Base-by-base conservation (phyloP, 2,329 filamentous ascomycete genomes). In the Nemania diffusa region DNA sequence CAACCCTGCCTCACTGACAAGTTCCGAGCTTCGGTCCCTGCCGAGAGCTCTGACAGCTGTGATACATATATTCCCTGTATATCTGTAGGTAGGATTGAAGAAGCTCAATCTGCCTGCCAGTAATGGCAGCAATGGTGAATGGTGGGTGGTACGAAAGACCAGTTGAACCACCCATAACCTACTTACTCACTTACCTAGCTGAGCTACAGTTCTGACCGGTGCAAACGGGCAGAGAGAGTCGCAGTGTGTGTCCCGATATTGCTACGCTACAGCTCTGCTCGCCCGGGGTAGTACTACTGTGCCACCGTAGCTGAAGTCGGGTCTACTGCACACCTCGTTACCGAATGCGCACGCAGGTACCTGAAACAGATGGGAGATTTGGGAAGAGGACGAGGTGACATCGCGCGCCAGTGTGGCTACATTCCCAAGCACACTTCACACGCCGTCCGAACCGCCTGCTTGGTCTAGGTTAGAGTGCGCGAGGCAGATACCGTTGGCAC, bases 271-370 rank as follows among this genome's bases (percentile, higher is more conserved):
- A 58, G 51, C 15, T 27, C 9, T 46, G 24, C 44, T 57, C 56
- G 26, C 27, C 37, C 37, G 48, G 55, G 5, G 52, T 68, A n/a
- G 46, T 42, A 65, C 55, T 42, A 68, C 55, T 62, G 65, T 68
- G 62, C 65, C 65, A 51, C 65, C 57, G 46, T 44, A 65, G 65
- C 65, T 65, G 62, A 58, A 64, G 57, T 53, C 65, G 27, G 15
- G 32, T 46, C 50, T 48, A 17, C 65, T 55, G 62, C 57, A 53
- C 27, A 55, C 24, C 57, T 57, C 46, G 51, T 57, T 57, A 61
- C 62, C 55, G 61, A 57, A 55, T 46, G 56, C 61, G 13, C 34
- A 50, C 46, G 51, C 44, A 9, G 40, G n/a, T 17, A 65, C 62
- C 53, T 68, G 65, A 68, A 68, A 68, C 65, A 50, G 32, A n/a